phyloP scores from a whole-genome alignment of 441 rosid genomes.

The Mallotus japonicus region DNA sequence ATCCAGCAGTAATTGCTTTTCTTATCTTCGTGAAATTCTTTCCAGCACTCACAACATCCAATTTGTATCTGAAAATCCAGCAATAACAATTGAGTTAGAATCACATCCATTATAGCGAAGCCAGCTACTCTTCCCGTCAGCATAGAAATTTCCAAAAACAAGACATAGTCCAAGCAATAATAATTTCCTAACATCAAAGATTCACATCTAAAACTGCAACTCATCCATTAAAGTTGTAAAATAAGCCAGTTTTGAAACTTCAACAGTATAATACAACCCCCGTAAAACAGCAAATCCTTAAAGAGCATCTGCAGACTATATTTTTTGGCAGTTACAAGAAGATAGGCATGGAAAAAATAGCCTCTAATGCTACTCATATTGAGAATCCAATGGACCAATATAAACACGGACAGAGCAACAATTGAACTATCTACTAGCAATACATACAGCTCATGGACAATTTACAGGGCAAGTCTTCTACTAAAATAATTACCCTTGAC shows the following conservation, averaged over 20 bases:
- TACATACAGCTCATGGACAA: too few relatives aligned
- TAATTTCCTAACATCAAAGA: not conserved
- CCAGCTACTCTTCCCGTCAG: not conserved
- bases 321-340: not conserved
- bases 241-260: not conserved
- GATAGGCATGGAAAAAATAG: not conserved
- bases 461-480: too few relatives aligned
- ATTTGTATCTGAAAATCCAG: constrained; percentile 57
- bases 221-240: not conserved
- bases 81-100: constrained; percentile 9
- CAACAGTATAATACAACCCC: not conserved
- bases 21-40: constrained; percentile 81
- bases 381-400: not conserved
- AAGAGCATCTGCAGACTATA: not conserved
- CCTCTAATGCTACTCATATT: not conserved
- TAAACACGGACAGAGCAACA: not conserved
- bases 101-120: not conserved
- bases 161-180: not conserved
- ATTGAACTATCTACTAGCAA: too few relatives aligned
- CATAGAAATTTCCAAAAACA: not conserved
- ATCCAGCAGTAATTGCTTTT: constrained; percentile 91
- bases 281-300: not conserved
- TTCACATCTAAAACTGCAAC: not conserved
- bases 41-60: constrained; percentile 84
- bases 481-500: too few relatives aligned